These are phyloP conservation scores for Candida broadrunensis DNA, from an alignment of 805 yeast genomes.

Conservation along the genomic window DNA sequence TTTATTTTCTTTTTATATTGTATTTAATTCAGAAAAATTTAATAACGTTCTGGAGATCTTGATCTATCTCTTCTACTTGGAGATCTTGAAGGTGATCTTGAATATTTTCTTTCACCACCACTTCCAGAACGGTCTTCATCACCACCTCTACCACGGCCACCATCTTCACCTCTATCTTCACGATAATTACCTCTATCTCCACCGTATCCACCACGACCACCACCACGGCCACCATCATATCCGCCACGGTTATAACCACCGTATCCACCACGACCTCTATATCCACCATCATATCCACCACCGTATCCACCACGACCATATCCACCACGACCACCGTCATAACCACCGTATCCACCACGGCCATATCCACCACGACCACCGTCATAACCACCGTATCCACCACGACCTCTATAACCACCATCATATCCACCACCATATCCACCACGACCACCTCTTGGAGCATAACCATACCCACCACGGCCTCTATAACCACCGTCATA, in stretches of 20 bases:
- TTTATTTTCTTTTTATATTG: not conserved
- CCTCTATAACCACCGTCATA: slow-evolving; percentile 40
- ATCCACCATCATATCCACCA: slow-evolving; percentile 6
- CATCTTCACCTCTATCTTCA: slow-evolving; percentile 12
- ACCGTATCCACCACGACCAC: slow-evolving; percentile 9
- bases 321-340: slow-evolving; percentile 24
- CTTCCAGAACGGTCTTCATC: slow-evolving; percentile 10
- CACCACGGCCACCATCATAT: slow-evolving; percentile 11
- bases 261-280: slow-evolving; percentile 6
- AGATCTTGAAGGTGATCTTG: slow-evolving; percentile 20
- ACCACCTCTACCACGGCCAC: slow-evolving; percentile 13
- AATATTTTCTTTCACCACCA: slow-evolving; percentile 9
- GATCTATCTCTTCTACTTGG: slow-evolving; percentile 36
- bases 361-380: slow-evolving; percentile 32
- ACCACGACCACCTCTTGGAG: slow-evolving; percentile 7
- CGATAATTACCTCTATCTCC: slow-evolving; percentile 11
- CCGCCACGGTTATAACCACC: slow-evolving; percentile 7
- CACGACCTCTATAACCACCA: slow-evolving; percentile 44
- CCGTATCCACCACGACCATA: slow-evolving; percentile 7
- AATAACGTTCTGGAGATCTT: slow-evolving; percentile 35
- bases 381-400: slow-evolving; percentile 29
- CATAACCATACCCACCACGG: slow-evolving; percentile 32
- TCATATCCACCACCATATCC: slow-evolving; percentile 11
- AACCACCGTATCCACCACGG: slow-evolving; percentile 20
- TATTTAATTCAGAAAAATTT: not conserved